phyloP scores from a whole-genome alignment of 2,329 filamentous ascomycete genomes.

The Aureobasidium subglaciale region DNA sequence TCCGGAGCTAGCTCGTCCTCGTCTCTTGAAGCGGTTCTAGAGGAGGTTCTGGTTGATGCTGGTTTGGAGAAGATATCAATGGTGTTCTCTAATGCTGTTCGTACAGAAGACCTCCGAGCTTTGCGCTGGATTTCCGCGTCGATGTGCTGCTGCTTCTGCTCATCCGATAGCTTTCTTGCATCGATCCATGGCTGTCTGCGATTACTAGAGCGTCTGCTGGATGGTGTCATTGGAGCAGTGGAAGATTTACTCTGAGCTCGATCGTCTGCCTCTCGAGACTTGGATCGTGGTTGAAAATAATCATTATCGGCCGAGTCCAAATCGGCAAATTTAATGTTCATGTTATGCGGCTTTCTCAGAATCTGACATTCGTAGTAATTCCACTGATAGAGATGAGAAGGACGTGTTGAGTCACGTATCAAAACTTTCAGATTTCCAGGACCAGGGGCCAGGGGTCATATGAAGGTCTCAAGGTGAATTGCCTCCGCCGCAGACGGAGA shows the following conservation, averaged over 20 bases:
- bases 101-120: slow-evolving; percentile 3
- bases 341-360: neutral
- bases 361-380: neutral
- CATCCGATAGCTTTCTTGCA: slow-evolving; percentile 9
- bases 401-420: too few species aligned
- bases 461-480: neutral
- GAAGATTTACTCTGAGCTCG: neutral
- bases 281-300: neutral
- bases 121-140: slow-evolving; percentile 3
- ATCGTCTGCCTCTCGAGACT: neutral
- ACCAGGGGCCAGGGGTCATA: neutral
- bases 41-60: neutral
- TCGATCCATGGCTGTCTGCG: slow-evolving; percentile 11
- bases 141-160: slow-evolving; percentile 7
- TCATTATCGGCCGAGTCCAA: neutral
- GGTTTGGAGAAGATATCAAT: slow-evolving; percentile 4
- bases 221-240: neutral
- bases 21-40: neutral
- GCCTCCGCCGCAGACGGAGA: neutral
- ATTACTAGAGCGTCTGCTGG: neutral
- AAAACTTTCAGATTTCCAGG: neutral
- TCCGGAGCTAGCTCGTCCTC: neutral
- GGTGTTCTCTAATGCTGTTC: neutral
- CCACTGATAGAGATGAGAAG: neutral
- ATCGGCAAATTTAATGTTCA: neutral